phyloP scores from a whole-genome alignment of 163 green algal genomes.

The Coccomyxa subellipsoidea region DNA sequence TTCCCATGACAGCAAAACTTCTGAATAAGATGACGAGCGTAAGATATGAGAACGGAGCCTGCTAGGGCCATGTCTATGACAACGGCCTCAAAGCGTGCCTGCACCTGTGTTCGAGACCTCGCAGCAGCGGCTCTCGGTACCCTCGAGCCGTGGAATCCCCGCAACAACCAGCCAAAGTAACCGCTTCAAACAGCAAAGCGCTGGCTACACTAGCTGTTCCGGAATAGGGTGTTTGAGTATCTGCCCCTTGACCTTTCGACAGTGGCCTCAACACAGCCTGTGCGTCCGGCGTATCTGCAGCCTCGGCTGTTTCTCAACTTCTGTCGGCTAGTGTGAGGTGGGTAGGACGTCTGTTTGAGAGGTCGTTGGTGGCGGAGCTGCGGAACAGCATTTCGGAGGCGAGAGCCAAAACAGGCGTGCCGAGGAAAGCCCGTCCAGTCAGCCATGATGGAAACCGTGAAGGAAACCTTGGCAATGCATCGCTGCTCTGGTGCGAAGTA shows the following conservation, averaged over 20 bases:
- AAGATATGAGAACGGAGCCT: background rate
- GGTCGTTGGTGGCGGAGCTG: background rate
- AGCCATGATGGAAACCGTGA: background rate
- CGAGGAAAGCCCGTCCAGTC: too few species aligned
- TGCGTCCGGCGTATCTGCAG: too few species aligned
- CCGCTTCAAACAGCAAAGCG: background rate
- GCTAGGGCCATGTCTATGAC: background rate
- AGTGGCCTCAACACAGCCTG: background rate
- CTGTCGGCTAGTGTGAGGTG: too few species aligned
- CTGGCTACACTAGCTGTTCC: background rate
- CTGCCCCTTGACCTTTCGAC: background rate
- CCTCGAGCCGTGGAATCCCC: too few species aligned
- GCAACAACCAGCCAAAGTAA: background rate
- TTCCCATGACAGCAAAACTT: background rate
- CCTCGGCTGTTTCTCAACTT: too few species aligned
- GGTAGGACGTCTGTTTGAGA: background rate
- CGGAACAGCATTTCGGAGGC: background rate
- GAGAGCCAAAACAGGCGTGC: background rate
- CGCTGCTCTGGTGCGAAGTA: too few species aligned
- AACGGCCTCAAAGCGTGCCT: background rate
- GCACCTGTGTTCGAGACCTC: background rate
- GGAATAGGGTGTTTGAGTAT: background rate
- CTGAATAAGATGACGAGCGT: too few species aligned
- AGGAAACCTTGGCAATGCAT: background rate
- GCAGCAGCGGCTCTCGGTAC: too few species aligned